phyloP scores from a whole-genome alignment of 2,329 filamentous ascomycete species.

The Hypoxylon sp. region DNA sequence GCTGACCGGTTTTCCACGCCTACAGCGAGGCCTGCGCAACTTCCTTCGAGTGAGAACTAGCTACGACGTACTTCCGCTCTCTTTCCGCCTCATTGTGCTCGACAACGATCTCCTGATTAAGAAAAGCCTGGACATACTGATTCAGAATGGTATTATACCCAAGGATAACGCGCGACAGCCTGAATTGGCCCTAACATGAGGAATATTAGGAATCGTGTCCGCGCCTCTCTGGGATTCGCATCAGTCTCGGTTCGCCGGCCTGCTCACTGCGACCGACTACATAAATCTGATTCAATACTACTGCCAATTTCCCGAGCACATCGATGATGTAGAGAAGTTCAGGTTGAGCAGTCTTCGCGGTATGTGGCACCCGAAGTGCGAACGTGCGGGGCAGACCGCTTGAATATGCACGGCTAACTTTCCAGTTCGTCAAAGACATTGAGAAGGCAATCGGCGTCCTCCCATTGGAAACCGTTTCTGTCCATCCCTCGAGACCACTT shows the following conservation, averaged over 20 bases:
- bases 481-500: slow-evolving; percentile 88
- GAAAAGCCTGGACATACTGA: slow-evolving; percentile 95
- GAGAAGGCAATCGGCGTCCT: slow-evolving; percentile 93
- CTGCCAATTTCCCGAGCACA: slow-evolving; percentile 93
- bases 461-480: slow-evolving; percentile 95
- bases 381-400: slow-evolving; percentile 33
- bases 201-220: slow-evolving; percentile 86
- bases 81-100: slow-evolving; percentile 94
- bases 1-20: slow-evolving; percentile 40
- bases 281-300: slow-evolving; percentile 99
- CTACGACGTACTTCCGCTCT: slow-evolving; percentile 97
- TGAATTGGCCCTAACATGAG: slow-evolving; percentile 34
- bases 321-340: slow-evolving; percentile 93
- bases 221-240: slow-evolving; percentile 97
- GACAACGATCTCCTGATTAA: slow-evolving; percentile 96
- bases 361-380: slow-evolving; percentile 59
- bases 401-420: slow-evolving; percentile 34
- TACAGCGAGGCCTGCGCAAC: slow-evolving; percentile 88
- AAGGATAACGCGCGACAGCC: slow-evolving; percentile 24
- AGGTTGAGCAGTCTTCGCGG: slow-evolving; percentile 91
- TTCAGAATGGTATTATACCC: slow-evolving; percentile 83
- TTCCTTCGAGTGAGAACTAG: slow-evolving; percentile 97
- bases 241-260: slow-evolving; percentile 90
- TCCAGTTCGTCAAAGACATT: slow-evolving; percentile 74
- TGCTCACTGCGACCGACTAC: slow-evolving; percentile 96